Conservation (phyloP, 192 early-diverging fungal species). For the Phycomyces blakesleeanus region DNA sequence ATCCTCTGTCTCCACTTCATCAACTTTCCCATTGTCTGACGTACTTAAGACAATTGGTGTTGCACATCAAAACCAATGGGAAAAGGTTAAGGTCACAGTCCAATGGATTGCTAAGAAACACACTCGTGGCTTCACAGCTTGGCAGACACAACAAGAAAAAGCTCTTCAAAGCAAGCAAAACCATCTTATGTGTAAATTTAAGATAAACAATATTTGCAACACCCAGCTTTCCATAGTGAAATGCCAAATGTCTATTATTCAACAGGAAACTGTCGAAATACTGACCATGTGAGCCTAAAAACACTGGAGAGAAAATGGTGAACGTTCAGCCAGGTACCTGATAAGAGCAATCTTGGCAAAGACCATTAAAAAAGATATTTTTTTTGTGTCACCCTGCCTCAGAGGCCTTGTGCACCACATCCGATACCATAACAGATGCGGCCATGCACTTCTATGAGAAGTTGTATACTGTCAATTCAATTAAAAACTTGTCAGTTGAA, state of each 20-base stretch:
- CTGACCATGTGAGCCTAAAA: background rate
- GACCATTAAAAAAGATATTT: background rate
- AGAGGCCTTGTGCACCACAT: background rate
- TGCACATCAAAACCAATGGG: background rate
- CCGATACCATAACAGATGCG: background rate
- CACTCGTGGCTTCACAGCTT: background rate
- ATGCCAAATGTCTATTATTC: background rate
- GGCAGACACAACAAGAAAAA: background rate
- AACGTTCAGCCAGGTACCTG: background rate
- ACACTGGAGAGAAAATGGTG: slow-evolving; percentile 6
- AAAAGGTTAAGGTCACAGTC: background rate
- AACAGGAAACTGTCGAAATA: background rate
- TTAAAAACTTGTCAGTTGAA: background rate
- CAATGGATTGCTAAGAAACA: background rate
- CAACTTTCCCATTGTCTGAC: too few relatives aligned
- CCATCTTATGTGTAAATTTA: background rate
- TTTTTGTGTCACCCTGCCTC: background rate
- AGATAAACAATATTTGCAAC: background rate
- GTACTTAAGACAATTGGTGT: too few relatives aligned
- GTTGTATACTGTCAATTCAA: background rate
- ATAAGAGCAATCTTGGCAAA: background rate
- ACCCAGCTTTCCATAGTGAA: background rate
- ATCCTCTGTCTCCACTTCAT: too few relatives aligned
- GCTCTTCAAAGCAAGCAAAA: background rate
- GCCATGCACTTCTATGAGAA: background rate